Base-by-base conservation (phyloP, 495 filamentous ascomycete genomes). In the Halenospora varia region DNA sequence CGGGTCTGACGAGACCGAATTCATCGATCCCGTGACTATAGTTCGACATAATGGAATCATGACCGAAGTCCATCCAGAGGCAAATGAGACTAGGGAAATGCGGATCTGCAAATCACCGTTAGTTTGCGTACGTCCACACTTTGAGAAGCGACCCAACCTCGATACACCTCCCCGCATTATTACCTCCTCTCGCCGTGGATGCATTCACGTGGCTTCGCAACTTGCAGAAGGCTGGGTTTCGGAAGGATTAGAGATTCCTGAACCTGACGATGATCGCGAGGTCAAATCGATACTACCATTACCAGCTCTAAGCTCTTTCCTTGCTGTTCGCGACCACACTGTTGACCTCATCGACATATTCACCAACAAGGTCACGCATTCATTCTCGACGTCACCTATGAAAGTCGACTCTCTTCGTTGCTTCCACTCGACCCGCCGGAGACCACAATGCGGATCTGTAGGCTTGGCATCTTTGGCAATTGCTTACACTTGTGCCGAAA, bases 31-130 rank as follows among this genome's bases (percentile, higher is more conserved):
- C 9, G 47, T 88, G 1, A 60, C 88, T 17, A 53, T 88, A 11
- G 72, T 87, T 22, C 77, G 79, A 55, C 74, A 76, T 19, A 81
- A 83, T 53, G 86, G 86, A 13, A 70, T 73, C 23, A 72, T 86
- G 52, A 73, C 74, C 0, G 81, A 85, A 61, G 53, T 87, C 15
- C 68, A 68, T 45, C 48, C 62, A 18, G 73, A 72, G 9, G 58
- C 48, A 24, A 63, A 56, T 3, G 56, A 66, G 55, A 58, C 61
- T 0, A 67, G 53, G 15, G 73, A 75, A 25, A 71, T 73, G 49
- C 54, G 56, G 20, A 70, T 81, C 26, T 77, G 75, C 59, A 71
- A 70, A 48, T 75, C 71, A 44, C 67, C 72, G 1, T 65, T 83
- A 10, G 66, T 73, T 18, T 76, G 67, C 56, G 77, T 74, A 11